Evolutionary conservation across 2,329 filamentous ascomycete genomes (phyloP).

Genomic region (Cercospora sp.): DNA sequence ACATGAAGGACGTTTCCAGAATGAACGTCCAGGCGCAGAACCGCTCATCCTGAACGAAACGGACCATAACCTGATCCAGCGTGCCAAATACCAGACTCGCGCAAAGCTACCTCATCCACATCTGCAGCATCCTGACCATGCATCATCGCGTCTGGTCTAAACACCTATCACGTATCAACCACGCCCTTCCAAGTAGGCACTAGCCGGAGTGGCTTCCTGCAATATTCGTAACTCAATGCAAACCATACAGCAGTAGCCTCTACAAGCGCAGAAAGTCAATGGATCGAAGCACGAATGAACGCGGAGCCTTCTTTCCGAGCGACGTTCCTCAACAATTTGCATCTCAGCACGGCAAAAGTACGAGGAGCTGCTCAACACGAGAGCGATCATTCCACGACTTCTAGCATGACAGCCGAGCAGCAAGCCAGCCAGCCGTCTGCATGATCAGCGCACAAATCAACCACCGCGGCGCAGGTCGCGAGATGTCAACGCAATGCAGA

Average conservation of each 20-base stretch:
- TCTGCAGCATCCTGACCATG: background rate
- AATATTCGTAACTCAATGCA: constrained; percentile 1
- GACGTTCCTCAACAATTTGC: background rate
- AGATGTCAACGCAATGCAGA: background rate
- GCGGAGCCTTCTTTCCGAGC: background rate
- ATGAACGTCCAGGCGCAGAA: background rate
- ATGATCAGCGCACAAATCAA: background rate
- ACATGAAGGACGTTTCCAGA: background rate
- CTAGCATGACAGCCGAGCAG: background rate
- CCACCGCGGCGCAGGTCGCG: background rate
- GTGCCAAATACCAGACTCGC: background rate
- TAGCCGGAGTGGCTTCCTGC: background rate
- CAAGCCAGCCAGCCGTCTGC: background rate
- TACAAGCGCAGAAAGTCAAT: constrained; percentile 2
- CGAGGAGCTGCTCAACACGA: background rate
- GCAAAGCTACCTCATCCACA: background rate
- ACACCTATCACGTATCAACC: background rate
- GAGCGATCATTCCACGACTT: background rate
- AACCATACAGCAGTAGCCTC: constrained; percentile 6
- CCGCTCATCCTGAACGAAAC: background rate
- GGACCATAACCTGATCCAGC: background rate
- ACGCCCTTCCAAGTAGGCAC: background rate
- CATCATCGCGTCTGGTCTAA: background rate
- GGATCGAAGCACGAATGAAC: background rate
- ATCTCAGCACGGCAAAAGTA: background rate